Percentiles rank a stretch among this genome's conserved stretches.
Conservation (phyloP, 345 rosid genomes). For the Reutealis trisperma region DNA sequence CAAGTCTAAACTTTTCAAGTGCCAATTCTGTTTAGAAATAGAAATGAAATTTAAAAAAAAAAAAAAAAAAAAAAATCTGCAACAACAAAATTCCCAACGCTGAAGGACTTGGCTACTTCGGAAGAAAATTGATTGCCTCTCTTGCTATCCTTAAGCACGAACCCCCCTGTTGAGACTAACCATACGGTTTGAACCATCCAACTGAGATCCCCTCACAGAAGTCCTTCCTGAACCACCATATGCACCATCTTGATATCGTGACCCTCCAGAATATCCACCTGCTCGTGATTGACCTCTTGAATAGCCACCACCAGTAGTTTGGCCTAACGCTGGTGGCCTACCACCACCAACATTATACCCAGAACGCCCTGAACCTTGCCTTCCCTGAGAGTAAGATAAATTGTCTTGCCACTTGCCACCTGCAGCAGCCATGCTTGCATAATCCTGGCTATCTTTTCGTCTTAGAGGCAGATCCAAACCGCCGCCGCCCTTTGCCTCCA, state of each 20-base stretch:
- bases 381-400: slow-evolving; percentile 51
- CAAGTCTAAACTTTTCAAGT: not conserved
- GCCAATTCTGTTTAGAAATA: not conserved
- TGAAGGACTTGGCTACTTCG: not conserved
- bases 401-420: slow-evolving; percentile 75
- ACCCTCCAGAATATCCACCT: slow-evolving; percentile 53
- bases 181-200: slow-evolving; percentile 65
- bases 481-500: slow-evolving; percentile 72
- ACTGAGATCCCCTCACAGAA: slow-evolving; percentile 51
- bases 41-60: not conserved
- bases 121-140: not conserved
- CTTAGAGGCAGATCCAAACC: slow-evolving; percentile 63
- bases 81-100: slow-evolving; percentile 10
- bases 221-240: slow-evolving; percentile 38
- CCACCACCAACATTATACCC: slow-evolving; percentile 49
- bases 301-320: slow-evolving; percentile 44
- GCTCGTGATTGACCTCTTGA: slow-evolving; percentile 55
- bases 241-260: slow-evolving; percentile 30
- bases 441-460: slow-evolving; percentile 70
- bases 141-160: slow-evolving; percentile 30
- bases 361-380: slow-evolving; percentile 47
- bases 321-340: slow-evolving; percentile 38
- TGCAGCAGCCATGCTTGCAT: slow-evolving; percentile 39
- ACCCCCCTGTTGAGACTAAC: slow-evolving; percentile 64
- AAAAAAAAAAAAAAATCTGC: not conserved